phyloP scores from a whole-genome alignment of 441 rosid species.

The Populus hybrid region DNA sequence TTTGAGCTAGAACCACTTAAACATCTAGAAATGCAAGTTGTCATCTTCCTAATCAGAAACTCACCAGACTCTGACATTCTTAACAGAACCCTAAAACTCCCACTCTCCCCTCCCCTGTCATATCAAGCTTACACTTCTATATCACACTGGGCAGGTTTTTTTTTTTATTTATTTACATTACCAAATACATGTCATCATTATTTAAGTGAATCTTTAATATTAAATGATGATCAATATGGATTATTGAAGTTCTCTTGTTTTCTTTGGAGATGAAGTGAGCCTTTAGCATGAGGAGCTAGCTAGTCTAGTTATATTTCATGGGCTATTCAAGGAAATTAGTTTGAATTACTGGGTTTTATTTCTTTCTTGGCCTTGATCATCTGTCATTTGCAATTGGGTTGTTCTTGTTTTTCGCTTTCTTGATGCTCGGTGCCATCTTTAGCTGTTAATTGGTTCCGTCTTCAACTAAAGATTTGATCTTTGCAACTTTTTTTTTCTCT shows the following conservation, averaged over 20 bases:
- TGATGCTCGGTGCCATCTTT: background rate
- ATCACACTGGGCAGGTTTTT: constrained; percentile 23
- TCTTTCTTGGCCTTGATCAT: constrained; percentile 17
- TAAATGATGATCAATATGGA: background rate
- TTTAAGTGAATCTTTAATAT: background rate
- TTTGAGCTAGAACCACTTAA: background rate
- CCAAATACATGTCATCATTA: background rate
- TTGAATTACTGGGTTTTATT: constrained; percentile 13
- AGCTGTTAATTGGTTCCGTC: background rate
- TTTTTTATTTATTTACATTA: background rate
- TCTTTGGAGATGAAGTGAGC: background rate
- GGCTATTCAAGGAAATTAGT: background rate
- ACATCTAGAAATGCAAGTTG: constrained; percentile 16
- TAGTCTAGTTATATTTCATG: background rate
- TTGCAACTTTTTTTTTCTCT: constrained; percentile 10
- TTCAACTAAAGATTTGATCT: constrained; percentile 9
- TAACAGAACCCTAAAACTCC: constrained; percentile 14
- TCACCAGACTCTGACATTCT: constrained; percentile 13
- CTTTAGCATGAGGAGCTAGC: background rate
- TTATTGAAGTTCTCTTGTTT: background rate
- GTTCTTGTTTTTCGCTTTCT: constrained; percentile 5
- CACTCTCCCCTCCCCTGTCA: background rate
- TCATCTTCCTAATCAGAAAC: constrained; percentile 21
- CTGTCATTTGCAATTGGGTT: constrained; percentile 11
- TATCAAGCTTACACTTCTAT: background rate